Base-by-base conservation (phyloP, 305 asterid genomes). In the Caryopteris hybrid region DNA sequence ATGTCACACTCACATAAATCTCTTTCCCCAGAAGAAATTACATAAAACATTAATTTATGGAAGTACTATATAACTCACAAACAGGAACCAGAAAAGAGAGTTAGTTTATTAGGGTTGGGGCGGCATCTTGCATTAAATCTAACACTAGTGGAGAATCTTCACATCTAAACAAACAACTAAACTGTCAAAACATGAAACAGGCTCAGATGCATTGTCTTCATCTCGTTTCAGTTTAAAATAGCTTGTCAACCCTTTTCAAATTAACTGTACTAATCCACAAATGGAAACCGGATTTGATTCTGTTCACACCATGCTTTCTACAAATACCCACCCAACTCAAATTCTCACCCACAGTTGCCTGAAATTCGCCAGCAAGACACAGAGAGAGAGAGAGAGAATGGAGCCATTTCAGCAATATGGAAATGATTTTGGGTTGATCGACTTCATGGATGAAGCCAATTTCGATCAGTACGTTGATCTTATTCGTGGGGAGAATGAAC, bases 381-480 rank as follows among this genome's bases (percentile, higher is more conserved):
- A 69, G 52, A 11, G 36, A 23, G 22, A 8, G 25, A 9, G 13
- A 53, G 17, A n/a, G n/a, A n/a, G n/a, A n/a, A 21, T 5, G 78
- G 61, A 71, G 5, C 78, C 74, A 5, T 29, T 33, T 36, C 62
- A 74, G 3, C 63, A 38, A 12, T 72, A 69, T 3, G 43, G 42
- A 1, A 2, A 23, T 36, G 75, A 79, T 27, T 76, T 81, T 22
- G 86, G 86, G 9, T 12, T 70, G 8, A 69, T 70, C 14, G 83
- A 81, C 63, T 78, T 78, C 76, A 39, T 78, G 80, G 76, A 76
- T 33, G 81, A 73, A 50, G 43, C 83, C 55, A 73, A 73, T 48
- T 42, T 71, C 25, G 69, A 74, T 36, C 83, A 62, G 9, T 78
- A 75, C 43, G 55, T 66, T 22, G 76, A 81, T 18, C 76, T 76